Conservation (phyloP, 768 basidiomycete genomes). For the Rhizopogon salebrosus region DNA sequence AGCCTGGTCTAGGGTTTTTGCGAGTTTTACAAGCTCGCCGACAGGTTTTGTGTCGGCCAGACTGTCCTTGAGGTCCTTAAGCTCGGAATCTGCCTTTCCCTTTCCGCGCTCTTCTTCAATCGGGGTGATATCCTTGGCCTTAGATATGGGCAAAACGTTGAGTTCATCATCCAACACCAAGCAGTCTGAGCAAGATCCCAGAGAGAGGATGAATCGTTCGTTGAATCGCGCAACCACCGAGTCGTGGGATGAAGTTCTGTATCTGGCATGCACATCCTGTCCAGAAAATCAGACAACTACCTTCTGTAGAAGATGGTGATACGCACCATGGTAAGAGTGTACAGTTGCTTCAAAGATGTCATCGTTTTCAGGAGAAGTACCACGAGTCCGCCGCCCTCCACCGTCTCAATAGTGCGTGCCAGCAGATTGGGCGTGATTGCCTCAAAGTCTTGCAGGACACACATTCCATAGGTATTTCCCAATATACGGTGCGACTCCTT, state of each 20-base stretch:
- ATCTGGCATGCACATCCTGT: slow-evolving; percentile 93
- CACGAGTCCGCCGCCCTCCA: slow-evolving; percentile 90
- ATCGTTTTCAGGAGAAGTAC: slow-evolving; percentile 92
- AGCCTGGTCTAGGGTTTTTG: slow-evolving; percentile 92
- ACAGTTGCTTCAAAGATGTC: slow-evolving; percentile 86
- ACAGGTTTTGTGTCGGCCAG: slow-evolving; percentile 81
- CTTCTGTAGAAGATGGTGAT: not conserved
- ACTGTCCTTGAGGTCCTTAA: slow-evolving; percentile 73
- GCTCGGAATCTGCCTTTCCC: slow-evolving; percentile 54
- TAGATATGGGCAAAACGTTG: slow-evolving; percentile 93
- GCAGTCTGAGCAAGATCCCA: slow-evolving; percentile 90
- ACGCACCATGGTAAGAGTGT: slow-evolving; percentile 79
- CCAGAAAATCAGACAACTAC: not conserved
- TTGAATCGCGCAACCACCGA: slow-evolving; percentile 93
- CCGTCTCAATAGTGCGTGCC: slow-evolving; percentile 95
- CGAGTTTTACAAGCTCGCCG: slow-evolving; percentile 83
- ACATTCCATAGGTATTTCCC: slow-evolving; percentile 97
- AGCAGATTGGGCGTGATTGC: slow-evolving; percentile 96
- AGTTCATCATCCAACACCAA: slow-evolving; percentile 96
- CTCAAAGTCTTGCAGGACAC: slow-evolving; percentile 95
- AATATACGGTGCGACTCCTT: slow-evolving; percentile 96
- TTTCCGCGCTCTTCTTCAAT: slow-evolving; percentile 46
- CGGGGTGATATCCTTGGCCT: slow-evolving; percentile 85
- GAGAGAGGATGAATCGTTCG: slow-evolving; percentile 96
- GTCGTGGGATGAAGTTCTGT: slow-evolving; percentile 88